Base-by-base conservation (phyloP, 768 basidiomycete species). In the Podaxis mareebaensis region DNA sequence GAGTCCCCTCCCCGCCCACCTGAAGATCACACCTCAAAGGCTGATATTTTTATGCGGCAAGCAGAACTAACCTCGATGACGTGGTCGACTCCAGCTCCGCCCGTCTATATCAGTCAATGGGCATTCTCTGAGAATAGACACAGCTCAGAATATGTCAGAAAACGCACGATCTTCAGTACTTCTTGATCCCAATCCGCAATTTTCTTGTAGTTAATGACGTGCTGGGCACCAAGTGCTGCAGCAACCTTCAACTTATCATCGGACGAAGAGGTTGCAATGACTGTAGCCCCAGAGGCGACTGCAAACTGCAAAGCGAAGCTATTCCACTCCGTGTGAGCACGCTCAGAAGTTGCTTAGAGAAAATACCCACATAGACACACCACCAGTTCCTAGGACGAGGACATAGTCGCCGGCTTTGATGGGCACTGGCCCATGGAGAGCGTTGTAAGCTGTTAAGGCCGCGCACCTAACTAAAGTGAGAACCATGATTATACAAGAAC, bases 241-340 rank as follows among this genome's bases (percentile, higher is more conserved):
- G 79, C 86, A 33, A 81, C 65, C 64, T 81, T 77, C 17, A 89
- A 77, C 67, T 91, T 91, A 51, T 81, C 78, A 66, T 89, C 86
- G 0, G 85, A 86, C 0, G 87, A 89, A 0, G 88, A 89, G 0
- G 88, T 90, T 30, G 80, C 79, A 66, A 91, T 88, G 63, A 89
- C 87, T 0, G 74, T 82, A 1, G 87, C 88, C 38, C 88, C 88
- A 7, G 84, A 78, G 1, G 85, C 83, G 48, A 86, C 79, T 2
- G 88, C 87, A 52, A 91, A 73, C 72, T 89, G 85, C 2, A 83
- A 73, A 3, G 77, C 87, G 67, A 84, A 87, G 48, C 85, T 83
- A 51, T 5, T 2, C 20, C 38, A 3, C 15, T 46, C 2, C 22
- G 30, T 26, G 3, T 24, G 44, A 33, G 54, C 24, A 20, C 8